Evolutionary conservation across 2,329 filamentous ascomycete genomes (phyloP).

Genomic region (Alternaria panax): DNA sequence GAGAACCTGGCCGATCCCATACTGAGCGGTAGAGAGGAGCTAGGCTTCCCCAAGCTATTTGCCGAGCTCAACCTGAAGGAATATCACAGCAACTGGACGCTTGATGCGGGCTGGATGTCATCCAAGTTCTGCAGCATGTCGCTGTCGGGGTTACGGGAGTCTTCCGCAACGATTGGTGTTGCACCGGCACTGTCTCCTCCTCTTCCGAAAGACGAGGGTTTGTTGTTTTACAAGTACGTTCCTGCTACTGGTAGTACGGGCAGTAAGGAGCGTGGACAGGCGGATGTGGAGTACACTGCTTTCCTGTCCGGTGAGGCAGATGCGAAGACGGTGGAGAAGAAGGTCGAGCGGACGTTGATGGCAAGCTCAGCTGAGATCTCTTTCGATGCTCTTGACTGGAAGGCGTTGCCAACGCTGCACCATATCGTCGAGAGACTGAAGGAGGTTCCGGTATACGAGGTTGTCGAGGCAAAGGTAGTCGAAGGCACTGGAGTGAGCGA

Average conservation of each 20-base stretch:
- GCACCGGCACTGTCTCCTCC: conserved; percentile 2
- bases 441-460: conserved; percentile 64
- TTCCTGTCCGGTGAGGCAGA: conserved; percentile 49
- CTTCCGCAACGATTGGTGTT: conserved; percentile 14
- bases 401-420: conserved; percentile 66
- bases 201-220: conserved; percentile 52
- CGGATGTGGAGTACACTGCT: conserved; percentile 64
- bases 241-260: conserved; percentile 58
- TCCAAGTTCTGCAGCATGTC: conserved; percentile 44
- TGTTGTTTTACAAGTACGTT: conserved; percentile 66
- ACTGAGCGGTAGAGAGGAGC: conserved; percentile 65
- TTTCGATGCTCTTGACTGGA: conserved; percentile 61
- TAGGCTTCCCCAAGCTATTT: conserved; percentile 68
- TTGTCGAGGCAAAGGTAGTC: conserved; percentile 64
- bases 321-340: conserved; percentile 41
- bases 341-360: conserved; percentile 46
- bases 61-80: conserved; percentile 58
- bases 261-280: conserved; percentile 53
- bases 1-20: conserved; percentile 68
- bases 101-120: conserved; percentile 52
- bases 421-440: conserved; percentile 62
- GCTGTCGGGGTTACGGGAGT: conserved; percentile 31
- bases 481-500: conserved; percentile 63
- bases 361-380: conserved; percentile 55
- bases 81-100: conserved; percentile 46